Evolutionary conservation across 2,329 filamentous ascomycete species (phyloP).

Genomic region (Dactylellina drechsleri): DNA sequence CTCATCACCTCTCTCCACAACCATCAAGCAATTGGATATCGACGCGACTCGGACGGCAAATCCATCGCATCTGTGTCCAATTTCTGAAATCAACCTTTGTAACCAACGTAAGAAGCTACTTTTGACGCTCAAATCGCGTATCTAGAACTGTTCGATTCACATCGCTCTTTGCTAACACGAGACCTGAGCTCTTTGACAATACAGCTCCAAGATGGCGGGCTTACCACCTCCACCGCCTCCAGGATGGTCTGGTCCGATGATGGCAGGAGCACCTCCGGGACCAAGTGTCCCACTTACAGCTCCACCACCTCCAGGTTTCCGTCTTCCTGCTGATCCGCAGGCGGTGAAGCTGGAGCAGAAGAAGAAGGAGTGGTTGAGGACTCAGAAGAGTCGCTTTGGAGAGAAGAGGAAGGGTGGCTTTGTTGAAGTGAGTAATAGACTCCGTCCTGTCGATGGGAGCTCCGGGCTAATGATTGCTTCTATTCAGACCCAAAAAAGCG

Average conservation of each 20-base stretch:
- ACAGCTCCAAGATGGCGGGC: conserved; percentile 54
- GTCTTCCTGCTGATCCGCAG: conserved; percentile 81
- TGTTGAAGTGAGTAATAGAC: conserved; percentile 70
- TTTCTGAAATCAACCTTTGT: conserved; percentile 19
- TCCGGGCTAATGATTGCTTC: conserved; percentile 10
- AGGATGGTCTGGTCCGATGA: conserved; percentile 68
- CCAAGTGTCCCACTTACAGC: conserved; percentile 64
- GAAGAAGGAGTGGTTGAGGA: conserved; percentile 97
- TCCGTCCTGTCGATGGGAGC: background rate
- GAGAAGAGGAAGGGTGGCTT: conserved; percentile 98
- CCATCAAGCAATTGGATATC: conserved; percentile 39
- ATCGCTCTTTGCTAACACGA: conserved; percentile 47
- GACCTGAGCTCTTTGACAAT: conserved; percentile 15
- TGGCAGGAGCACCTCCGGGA: conserved; percentile 64
- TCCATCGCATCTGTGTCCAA: conserved; percentile 49
- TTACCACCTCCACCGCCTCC: conserved; percentile 74
- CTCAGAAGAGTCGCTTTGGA: conserved; percentile 89
- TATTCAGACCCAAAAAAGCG: conserved; percentile 83
- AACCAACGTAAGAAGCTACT: conserved; percentile 49
- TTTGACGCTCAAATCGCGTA: conserved; percentile 48
- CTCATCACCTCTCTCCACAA: background rate
- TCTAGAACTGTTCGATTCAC: background rate
- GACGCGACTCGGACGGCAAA: conserved; percentile 52
- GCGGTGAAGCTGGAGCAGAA: conserved; percentile 96
- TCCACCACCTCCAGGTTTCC: conserved; percentile 86